Conservation (phyloP, 148 eudicot species). For the Rhododendron henanense region DNA sequence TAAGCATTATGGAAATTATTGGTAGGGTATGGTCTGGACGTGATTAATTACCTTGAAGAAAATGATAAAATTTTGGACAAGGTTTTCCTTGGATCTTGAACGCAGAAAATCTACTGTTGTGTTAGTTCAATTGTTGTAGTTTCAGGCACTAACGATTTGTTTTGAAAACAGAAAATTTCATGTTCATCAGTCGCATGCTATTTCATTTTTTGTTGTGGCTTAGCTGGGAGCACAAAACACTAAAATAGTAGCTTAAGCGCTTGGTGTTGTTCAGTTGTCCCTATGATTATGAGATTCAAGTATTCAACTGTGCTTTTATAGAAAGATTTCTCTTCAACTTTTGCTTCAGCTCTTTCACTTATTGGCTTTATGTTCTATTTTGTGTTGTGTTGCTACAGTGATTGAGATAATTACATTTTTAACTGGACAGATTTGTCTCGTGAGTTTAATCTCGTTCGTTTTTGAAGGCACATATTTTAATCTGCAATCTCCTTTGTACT, state of each 20-base stretch:
- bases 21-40: neutral
- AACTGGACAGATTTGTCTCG: neutral
- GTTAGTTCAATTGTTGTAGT: neutral
- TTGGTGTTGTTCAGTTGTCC: neutral
- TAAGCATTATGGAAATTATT: neutral
- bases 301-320: neutral
- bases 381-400: neutral
- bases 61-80: neutral
- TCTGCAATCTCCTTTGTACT: neutral
- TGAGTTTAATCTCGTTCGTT: neutral
- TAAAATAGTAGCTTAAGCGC: neutral
- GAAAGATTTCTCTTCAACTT: neutral
- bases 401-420: neutral
- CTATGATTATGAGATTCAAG: neutral
- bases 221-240: neutral
- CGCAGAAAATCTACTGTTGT: neutral
- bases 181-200: neutral
- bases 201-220: neutral
- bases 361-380: neutral
- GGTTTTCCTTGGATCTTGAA: neutral
- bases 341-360: neutral
- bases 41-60: neutral
- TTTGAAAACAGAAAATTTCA: neutral
- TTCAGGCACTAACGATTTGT: neutral
- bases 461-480: neutral